Percentiles rank a stretch among this genome's conserved stretches.
These are phyloP conservation scores for Debaryomycetaceae sp. DNA, from an alignment of 1,139 yeast genomes.

Conservation along the genomic window DNA sequence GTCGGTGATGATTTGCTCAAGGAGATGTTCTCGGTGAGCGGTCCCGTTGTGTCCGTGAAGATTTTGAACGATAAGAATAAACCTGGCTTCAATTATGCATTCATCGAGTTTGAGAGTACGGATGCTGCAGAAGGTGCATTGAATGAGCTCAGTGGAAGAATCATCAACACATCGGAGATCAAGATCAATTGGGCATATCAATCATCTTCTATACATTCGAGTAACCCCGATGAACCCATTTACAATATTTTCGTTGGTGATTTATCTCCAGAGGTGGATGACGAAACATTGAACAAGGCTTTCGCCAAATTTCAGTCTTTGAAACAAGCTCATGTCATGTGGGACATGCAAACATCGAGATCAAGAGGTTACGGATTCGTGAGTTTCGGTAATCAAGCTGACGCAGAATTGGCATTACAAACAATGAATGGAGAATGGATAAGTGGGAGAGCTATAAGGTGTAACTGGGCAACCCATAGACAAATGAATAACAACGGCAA, in stretches of 20 bases:
- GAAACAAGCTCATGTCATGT: constrained; percentile 89
- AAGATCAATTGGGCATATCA: constrained; percentile 83
- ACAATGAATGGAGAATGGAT: constrained; percentile 73
- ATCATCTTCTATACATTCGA: constrained; percentile 48
- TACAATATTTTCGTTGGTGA: constrained; percentile 86
- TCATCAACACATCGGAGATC: constrained; percentile 50
- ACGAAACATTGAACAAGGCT: constrained; percentile 59
- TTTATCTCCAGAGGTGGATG: constrained; percentile 77
- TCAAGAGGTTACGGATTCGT: constrained; percentile 93
- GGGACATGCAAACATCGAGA: constrained; percentile 94
- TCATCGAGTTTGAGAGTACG: constrained; percentile 66
- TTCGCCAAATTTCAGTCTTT: constrained; percentile 62
- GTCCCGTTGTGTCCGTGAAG: constrained; percentile 60
- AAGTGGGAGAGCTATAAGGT: constrained; percentile 73
- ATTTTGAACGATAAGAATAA: constrained; percentile 73
- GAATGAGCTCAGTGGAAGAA: constrained; percentile 54
- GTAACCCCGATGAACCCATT: constrained; percentile 48
- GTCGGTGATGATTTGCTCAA: constrained; percentile 61
- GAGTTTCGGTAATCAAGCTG: constrained; percentile 62
- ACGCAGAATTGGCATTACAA: constrained; percentile 72
- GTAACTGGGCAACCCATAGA: constrained; percentile 88
- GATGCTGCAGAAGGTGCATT: constrained; percentile 63
- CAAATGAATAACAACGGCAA: constrained; percentile 23
- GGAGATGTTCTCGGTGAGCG: constrained; percentile 61
- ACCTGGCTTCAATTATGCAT: constrained; percentile 76